Percentiles rank a stretch among this genome's conserved stretches.
phyloP scores from a whole-genome alignment of 2,329 filamentous ascomycete species.

The Talaromyces marneffei region DNA sequence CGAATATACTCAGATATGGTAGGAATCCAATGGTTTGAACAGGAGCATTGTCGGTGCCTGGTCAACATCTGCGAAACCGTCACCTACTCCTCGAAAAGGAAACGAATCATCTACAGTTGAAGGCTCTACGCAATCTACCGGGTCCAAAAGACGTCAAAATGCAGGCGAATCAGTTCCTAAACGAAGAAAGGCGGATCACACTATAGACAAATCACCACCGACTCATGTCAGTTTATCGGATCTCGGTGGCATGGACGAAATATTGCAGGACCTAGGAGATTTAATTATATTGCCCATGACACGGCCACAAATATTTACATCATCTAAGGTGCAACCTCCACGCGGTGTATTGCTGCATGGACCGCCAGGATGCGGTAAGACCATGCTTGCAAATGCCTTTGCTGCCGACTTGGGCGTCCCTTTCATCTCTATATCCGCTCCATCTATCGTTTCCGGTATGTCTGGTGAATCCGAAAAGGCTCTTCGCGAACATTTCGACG shows the following conservation, averaged over 20 bases:
- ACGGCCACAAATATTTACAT: constrained; percentile 59
- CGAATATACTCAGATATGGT: not conserved
- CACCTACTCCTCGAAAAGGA: constrained; percentile 21
- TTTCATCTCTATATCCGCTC: constrained; percentile 75
- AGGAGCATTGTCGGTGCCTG: constrained; percentile 58
- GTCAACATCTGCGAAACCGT: constrained; percentile 37
- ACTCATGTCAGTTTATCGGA: constrained; percentile 63
- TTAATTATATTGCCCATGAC: constrained; percentile 68
- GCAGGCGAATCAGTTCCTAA: constrained; percentile 65
- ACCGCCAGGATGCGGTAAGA: constrained; percentile 81
- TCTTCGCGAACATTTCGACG: constrained; percentile 77
- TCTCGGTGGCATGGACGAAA: constrained; percentile 68
- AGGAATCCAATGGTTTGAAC: constrained; percentile 60
- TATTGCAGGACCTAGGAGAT: constrained; percentile 64
- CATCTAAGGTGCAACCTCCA: constrained; percentile 62
- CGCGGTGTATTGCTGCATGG: constrained; percentile 74
- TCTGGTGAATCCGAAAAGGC: constrained; percentile 86
- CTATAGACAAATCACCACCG: constrained; percentile 59
- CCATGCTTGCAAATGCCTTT: constrained; percentile 73
- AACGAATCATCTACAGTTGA: constrained; percentile 24
- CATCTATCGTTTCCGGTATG: constrained; percentile 77
- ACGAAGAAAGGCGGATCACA: constrained; percentile 53
- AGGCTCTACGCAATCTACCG: constrained; percentile 21
- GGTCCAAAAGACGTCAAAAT: constrained; percentile 50
- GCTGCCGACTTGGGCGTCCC: constrained; percentile 69